Evolutionary conservation across 2,329 filamentous ascomycete species (phyloP), one percentile per base, ranked within the genome.

Genomic region (Colletotrichum magnum): DNA sequence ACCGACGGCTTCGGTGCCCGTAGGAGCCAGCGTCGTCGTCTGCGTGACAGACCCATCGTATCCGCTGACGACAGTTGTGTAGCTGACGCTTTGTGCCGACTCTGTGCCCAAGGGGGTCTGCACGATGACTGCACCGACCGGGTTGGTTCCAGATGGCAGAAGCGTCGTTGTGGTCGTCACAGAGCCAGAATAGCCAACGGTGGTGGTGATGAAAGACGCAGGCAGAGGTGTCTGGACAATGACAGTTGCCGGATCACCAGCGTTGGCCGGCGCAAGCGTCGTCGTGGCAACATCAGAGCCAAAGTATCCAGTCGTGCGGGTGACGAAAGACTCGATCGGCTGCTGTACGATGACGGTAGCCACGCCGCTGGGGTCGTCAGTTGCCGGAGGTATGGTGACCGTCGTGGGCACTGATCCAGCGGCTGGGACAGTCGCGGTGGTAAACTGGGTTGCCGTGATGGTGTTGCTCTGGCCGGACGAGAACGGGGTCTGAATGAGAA

Each of bases 91-190:
- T 24, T n/a, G 47, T 7, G 59, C n/a, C 7, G 51, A 13, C 13
- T 5, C 26, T 36, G 52, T 21, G 2, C 15, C 48, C n/a, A 18
- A 7, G 3, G 62, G 58, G 7, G 58, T 67, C 52, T 67, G 64
- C 6, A 67, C 32, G n/a, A 67, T 69, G 50, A 69, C 58, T 9
- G 63, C 63, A 6, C 67, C 67, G 6, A 69, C 51, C 6, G 36
- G 47, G 24, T 52, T 21, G 18, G 67, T 58, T 26, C 66, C 66
- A 24, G 66, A 65, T 3, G 66, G 66, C n/a, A 59, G 32, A 4
- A 69, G 43, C 5, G 66, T 69, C 13, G 18, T 41, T 13, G 66
- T 69, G 16, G 48, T 60, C 0, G 62, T 41, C 3, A 51, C 43
- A 3, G 32, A 21, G 6, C 54, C 66, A 24, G 66, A 41, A 48